Percentiles rank a stretch among this genome's conserved stretches.
These are phyloP conservation scores for Sordariomycetes sp. DNA, from an alignment of 2,329 filamentous ascomycete species.

Conservation along the genomic window DNA sequence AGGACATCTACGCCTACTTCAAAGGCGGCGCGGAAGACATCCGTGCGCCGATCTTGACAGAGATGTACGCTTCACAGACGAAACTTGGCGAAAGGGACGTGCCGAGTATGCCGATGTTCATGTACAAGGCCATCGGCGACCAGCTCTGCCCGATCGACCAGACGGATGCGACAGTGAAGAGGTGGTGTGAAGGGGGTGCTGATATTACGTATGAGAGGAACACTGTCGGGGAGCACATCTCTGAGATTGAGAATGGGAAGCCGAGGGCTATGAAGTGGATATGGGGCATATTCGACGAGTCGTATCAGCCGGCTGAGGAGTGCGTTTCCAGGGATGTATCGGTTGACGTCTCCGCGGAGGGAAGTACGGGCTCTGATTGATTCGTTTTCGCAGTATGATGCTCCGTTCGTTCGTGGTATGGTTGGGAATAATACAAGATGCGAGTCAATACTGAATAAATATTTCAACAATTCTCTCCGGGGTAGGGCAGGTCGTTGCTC, in stretches of 20 bases:
- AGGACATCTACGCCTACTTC: slow-evolving; percentile 19
- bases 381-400: too few species aligned
- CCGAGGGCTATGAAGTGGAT: slow-evolving; percentile 6
- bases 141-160: slow-evolving; percentile 29
- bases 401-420: too few species aligned
- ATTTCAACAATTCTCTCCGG: too few species aligned
- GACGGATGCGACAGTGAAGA: slow-evolving; percentile 28
- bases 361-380: neutral
- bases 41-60: slow-evolving; percentile 11
- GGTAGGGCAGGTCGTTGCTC: too few species aligned
- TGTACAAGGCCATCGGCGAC: slow-evolving; percentile 38
- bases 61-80: slow-evolving; percentile 16
- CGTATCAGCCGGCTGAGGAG: neutral
- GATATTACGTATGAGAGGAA: slow-evolving; percentile 33
- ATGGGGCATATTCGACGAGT: slow-evolving; percentile 8
- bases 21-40: slow-evolving; percentile 11
- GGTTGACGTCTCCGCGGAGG: neutral
- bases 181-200: slow-evolving; percentile 27
- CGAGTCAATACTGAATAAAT: too few species aligned
- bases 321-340: neutral
- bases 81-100: slow-evolving; percentile 22
- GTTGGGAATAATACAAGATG: too few species aligned
- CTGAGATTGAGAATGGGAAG: neutral
- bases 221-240: slow-evolving; percentile 26
- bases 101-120: slow-evolving; percentile 34